Evolutionary conservation across 306 rosid genomes (phyloP).

Genomic region (Begonia fuchsioides): DNA sequence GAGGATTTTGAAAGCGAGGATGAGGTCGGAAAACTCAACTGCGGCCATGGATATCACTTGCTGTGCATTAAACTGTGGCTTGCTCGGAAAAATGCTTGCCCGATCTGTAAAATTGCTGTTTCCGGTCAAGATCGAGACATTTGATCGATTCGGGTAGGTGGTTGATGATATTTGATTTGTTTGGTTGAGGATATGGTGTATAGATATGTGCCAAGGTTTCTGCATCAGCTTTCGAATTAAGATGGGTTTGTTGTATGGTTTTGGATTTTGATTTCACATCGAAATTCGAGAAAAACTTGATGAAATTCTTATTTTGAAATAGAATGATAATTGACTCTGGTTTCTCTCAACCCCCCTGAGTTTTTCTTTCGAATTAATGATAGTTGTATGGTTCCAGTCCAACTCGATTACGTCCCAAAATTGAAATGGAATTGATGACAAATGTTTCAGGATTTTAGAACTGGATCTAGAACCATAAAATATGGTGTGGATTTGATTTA

Average conservation of each 20-base stretch:
- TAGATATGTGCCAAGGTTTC: conserved; percentile 38
- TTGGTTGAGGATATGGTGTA: conserved; percentile 28
- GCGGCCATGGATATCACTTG: conserved; percentile 72
- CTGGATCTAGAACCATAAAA: too few species aligned
- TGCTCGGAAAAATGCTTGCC: conserved; percentile 72
- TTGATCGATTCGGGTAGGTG: neutral
- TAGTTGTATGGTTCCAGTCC: too few species aligned
- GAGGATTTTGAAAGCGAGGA: conserved; percentile 86
- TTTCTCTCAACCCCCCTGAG: too few species aligned
- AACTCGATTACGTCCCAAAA: too few species aligned
- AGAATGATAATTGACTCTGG: too few species aligned
- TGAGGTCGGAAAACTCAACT: conserved; percentile 69
- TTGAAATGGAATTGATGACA: too few species aligned
- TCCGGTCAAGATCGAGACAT: conserved; percentile 19
- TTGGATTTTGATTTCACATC: neutral
- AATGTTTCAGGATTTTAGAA: too few species aligned
- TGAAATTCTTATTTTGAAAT: too few species aligned
- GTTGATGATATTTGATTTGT: neutral
- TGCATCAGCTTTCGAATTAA: conserved; percentile 11
- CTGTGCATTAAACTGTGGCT: conserved; percentile 87
- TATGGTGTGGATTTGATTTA: too few species aligned
- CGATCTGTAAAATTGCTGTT: conserved; percentile 74
- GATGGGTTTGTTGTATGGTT: conserved; percentile 1
- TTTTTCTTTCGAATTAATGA: too few species aligned
- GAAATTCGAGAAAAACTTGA: too few species aligned